Evolutionary conservation across 2,329 filamentous ascomycete genomes (phyloP).

Genomic region (Cladorrhinum sp.): DNA sequence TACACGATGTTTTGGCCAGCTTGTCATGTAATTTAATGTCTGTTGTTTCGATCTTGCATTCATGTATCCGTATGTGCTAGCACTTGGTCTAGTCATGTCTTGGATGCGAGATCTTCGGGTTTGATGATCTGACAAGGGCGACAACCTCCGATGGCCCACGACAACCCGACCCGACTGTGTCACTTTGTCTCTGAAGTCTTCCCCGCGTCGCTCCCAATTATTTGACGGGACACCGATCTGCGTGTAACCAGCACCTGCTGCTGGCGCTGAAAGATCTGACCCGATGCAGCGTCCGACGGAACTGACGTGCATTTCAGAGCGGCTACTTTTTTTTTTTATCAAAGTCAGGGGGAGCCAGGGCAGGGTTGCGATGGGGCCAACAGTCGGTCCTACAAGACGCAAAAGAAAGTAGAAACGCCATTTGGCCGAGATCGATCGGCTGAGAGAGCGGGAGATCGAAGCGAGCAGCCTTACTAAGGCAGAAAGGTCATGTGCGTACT

Average conservation of each 20-base stretch:
- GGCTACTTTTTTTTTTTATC: background rate
- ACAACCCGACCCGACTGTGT: slow-evolving; percentile 9
- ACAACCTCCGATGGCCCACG: too few relatives aligned
- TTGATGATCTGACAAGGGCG: slow-evolving; percentile 5
- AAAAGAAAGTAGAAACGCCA: background rate
- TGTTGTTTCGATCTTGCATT: slow-evolving; percentile 17
- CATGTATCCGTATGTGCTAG: slow-evolving; percentile 19
- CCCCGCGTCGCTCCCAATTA: slow-evolving; percentile 7
- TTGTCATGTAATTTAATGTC: too few relatives aligned
- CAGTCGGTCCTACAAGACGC: background rate
- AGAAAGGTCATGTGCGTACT: background rate
- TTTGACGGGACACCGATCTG: slow-evolving; percentile 9
- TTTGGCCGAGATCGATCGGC: background rate
- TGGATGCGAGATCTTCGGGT: slow-evolving; percentile 19
- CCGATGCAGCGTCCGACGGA: slow-evolving; percentile 1
- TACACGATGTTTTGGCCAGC: too few relatives aligned
- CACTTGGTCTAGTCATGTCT: slow-evolving; percentile 15
- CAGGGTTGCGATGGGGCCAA: background rate
- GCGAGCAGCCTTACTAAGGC: background rate
- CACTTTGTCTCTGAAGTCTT: background rate
- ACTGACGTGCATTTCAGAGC: slow-evolving; percentile 4
- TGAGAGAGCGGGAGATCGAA: background rate
- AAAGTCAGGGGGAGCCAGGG: background rate
- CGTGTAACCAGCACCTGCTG: slow-evolving; percentile 12
- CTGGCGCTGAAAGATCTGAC: slow-evolving; percentile 10